These are phyloP conservation scores for Mucuna pruriens DNA, from an alignment of 306 rosid genomes.

Conservation along the genomic window DNA sequence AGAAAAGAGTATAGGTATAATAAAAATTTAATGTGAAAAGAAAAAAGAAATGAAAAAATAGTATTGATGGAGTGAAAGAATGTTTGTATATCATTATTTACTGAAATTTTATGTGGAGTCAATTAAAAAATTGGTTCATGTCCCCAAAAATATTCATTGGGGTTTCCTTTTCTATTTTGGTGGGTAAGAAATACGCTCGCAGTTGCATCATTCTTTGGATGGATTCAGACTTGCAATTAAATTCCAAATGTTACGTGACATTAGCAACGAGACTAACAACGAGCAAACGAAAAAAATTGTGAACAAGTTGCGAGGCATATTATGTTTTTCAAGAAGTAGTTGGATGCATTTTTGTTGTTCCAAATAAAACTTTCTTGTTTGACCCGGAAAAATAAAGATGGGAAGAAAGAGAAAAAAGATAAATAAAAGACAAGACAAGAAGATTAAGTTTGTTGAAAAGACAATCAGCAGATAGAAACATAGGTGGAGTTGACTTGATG, in stretches of 20 bases:
- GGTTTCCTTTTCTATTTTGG: neutral
- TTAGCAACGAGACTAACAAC: slow-evolving; percentile 10
- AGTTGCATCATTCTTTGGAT: slow-evolving; percentile 19
- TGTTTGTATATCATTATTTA: too few relatives aligned
- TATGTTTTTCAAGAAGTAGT: slow-evolving; percentile 6
- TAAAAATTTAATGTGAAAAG: too few relatives aligned
- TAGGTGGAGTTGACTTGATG: slow-evolving; percentile 41
- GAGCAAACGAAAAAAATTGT: neutral
- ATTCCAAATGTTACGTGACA: neutral
- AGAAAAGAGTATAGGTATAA: too few relatives aligned
- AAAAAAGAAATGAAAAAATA: too few relatives aligned
- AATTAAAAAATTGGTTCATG: neutral
- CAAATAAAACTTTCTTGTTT: slow-evolving; percentile 35
- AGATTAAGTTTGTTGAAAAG: slow-evolving; percentile 33
- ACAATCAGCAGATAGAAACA: slow-evolving; percentile 42
- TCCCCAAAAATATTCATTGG: neutral
- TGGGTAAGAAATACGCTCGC: neutral
- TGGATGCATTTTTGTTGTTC: neutral
- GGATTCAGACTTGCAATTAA: neutral
- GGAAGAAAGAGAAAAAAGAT: neutral
- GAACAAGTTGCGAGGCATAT: slow-evolving; percentile 25
- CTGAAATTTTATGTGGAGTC: neutral
- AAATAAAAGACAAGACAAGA: neutral
- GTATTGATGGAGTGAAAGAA: too few relatives aligned
- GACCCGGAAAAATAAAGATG: slow-evolving; percentile 25